Evolutionary conservation across 2,329 filamentous ascomycete genomes (phyloP).

Genomic region (Beauveria pseudobassiana): DNA sequence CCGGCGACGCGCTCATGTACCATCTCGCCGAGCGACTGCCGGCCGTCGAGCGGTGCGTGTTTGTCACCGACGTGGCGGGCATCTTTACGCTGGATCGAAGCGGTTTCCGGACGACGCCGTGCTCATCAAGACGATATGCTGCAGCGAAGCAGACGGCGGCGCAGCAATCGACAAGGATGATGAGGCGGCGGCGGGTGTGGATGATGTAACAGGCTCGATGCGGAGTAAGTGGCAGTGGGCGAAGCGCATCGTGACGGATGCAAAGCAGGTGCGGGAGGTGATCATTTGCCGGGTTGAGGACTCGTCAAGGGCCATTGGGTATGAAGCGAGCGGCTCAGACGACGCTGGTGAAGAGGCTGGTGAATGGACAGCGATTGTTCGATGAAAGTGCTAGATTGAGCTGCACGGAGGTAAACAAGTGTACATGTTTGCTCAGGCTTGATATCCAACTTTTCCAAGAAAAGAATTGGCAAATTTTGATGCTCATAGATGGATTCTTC

Average conservation of each 20-base stretch:
- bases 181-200: neutral
- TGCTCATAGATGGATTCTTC: no score
- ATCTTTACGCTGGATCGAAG: slow-evolving; percentile 9
- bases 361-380: neutral
- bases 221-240: slow-evolving; percentile 12
- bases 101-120: neutral
- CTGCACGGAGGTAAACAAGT: neutral
- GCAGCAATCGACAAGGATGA: neutral
- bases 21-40: slow-evolving; percentile 1
- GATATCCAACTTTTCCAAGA: no score
- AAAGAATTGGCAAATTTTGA: neutral
- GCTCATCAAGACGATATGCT: neutral
- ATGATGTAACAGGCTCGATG: slow-evolving; percentile 12
- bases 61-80: slow-evolving; percentile 10
- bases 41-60: neutral
- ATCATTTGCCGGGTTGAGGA: slow-evolving; percentile 1
- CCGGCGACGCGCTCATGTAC: slow-evolving; percentile 11
- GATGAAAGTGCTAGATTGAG: neutral
- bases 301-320: neutral
- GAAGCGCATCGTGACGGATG: slow-evolving; percentile 8
- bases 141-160: neutral
- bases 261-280: neutral
- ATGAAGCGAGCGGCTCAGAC: neutral
- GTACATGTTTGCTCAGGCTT: neutral
- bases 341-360: neutral